Base-by-base conservation (phyloP, 2,329 filamentous ascomycete species). In the Aspergillus amoenus region DNA sequence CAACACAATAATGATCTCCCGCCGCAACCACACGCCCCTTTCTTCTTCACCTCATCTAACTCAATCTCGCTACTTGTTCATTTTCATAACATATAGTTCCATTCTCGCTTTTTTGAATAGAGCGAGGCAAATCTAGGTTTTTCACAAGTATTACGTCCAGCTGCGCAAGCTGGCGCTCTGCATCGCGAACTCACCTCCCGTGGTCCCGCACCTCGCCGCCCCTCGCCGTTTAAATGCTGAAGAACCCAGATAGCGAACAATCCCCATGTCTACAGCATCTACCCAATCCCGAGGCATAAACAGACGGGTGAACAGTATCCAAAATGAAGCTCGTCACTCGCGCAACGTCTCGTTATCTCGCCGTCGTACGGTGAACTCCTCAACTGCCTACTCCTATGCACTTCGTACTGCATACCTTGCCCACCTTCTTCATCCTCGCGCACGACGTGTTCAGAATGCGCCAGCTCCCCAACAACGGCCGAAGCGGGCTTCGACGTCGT, bases 371-470 rank as follows among this genome's bases (percentile, higher is more conserved):
- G 68, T 81, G 59, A 76, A 67, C 63, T 69, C 81, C 72, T 89
- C 95, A 67, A 91, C 97, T 76, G 93, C 91, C 70, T 96, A 95
- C 78, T 89, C 87, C 62, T 96, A 91, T 77, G 92, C 93, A 67
- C 85, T 99, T 54, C 89, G 94, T 61, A 88, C 90, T 65, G 93
- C 93, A 65, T 97, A 91, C 76, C 88, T 99, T 57, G 84, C 93
- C 75, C 95, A 99, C 75, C 87, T 97, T 44, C 84, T 99, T 52
- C 92, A 96, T 73, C 93, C 94, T 61, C 90, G 92, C 70, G 84
- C 90, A 68, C 94, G 93, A 76, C 86, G 91, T 70, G 90, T 93
- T 70, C 91, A 96, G 78, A 95, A 92, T 82, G 86, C 94, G 42
- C 77, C 86, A 11, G 79, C 76, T 70, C 78, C 88, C 49, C 87